These are phyloP conservation scores for Trichoderma oligosporum DNA, from an alignment of 2,329 filamentous ascomycete species.

Conservation along the genomic window DNA sequence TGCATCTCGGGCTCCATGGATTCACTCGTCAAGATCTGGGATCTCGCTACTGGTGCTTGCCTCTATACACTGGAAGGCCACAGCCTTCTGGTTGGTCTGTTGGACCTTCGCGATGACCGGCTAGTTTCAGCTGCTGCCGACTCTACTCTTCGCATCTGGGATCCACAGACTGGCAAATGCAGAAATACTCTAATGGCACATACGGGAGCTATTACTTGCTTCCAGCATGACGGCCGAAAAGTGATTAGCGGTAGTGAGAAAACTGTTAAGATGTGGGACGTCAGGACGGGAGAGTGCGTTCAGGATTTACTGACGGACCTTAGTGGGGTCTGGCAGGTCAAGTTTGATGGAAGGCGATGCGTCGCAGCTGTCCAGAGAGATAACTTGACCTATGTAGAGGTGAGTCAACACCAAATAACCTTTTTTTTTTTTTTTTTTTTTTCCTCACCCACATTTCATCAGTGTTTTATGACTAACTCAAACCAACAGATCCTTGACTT, in stretches of 20 bases:
- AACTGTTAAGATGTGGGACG: constrained; percentile 98
- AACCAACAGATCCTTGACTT: constrained; percentile 83
- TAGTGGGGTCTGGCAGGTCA: constrained; percentile 98
- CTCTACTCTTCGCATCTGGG: constrained; percentile 93
- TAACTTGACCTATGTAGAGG: constrained; percentile 91
- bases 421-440: too few relatives aligned
- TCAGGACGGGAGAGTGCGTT: constrained; percentile 84
- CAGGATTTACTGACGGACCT: constrained; percentile 90
- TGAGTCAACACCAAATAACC: constrained; percentile 43
- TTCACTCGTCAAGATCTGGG: constrained; percentile 97
- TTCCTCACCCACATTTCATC: neutral
- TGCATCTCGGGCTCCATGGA: constrained; percentile 99
- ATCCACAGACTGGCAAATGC: constrained; percentile 87
- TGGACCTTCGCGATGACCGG: constrained; percentile 84
- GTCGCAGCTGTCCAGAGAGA: constrained; percentile 95
- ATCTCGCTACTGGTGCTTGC: constrained; percentile 77
- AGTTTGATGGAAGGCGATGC: constrained; percentile 91
- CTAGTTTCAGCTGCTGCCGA: constrained; percentile 94
- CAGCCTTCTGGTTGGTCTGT: constrained; percentile 81
- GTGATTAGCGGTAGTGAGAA: constrained; percentile 95
- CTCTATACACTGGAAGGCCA: constrained; percentile 91
- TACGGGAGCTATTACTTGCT: constrained; percentile 96
- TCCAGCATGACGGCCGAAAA: constrained; percentile 95
- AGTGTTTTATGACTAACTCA: neutral
- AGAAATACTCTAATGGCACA: constrained; percentile 88